Evolutionary conservation across 352 stramenopile genomes (phyloP).

Genomic region (Vaucheria bursata): DNA sequence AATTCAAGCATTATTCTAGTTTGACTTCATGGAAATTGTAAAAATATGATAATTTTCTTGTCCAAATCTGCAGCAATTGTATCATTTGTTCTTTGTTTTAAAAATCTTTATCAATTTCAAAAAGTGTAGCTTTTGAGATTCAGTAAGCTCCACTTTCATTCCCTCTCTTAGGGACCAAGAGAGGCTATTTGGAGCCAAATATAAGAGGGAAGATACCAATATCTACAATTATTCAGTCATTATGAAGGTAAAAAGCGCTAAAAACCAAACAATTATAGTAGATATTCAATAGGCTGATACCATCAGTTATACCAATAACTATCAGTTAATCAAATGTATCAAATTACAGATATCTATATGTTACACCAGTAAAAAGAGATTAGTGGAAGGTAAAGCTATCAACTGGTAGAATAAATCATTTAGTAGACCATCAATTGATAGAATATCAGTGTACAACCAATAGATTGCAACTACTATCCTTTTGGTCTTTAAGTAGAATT

Average conservation of each 20-base stretch:
- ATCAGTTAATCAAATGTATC: no score
- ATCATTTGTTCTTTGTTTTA: slow-evolving; percentile 4
- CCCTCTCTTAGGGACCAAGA: slow-evolving; percentile 7
- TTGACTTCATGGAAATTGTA: background rate
- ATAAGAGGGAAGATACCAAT: background rate
- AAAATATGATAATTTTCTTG: background rate
- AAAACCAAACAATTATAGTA: background rate
- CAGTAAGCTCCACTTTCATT: slow-evolving; percentile 36
- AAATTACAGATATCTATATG: background rate
- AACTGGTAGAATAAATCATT: no score
- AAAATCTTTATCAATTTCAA: slow-evolving; percentile 40
- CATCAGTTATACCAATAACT: no score
- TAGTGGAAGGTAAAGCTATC: no score
- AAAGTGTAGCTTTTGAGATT: slow-evolving; percentile 21
- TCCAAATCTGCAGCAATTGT: slow-evolving; percentile 5
- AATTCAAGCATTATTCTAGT: background rate
- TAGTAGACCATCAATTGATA: no score
- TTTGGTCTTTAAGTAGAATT: background rate
- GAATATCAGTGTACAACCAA: background rate
- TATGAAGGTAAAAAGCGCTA: no score
- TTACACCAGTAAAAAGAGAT: no score
- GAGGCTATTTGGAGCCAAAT: slow-evolving; percentile 9
- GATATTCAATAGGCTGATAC: no score
- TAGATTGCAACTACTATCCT: background rate
- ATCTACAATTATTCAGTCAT: background rate